Evolutionary conservation across 257 asterid genomes (phyloP), one percentile per base, ranked within the genome.

Genomic region (Solanum dulcamara): DNA sequence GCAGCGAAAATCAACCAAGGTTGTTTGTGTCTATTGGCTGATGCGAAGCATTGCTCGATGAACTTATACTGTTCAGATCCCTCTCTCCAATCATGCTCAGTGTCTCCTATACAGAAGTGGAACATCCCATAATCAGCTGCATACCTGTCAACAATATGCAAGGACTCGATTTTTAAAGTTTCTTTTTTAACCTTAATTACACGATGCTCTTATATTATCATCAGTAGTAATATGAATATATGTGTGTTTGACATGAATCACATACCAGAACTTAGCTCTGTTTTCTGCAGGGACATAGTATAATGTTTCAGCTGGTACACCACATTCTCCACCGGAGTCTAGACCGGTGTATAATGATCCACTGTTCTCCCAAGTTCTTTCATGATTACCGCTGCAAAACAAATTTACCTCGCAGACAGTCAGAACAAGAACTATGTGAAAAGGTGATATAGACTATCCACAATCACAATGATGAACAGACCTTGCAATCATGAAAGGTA

Each of bases 401-500:
- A 67, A 15, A 67, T 66, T 26, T 30, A n/a, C n/a, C n/a, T n/a
- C n/a, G n/a, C n/a, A n/a, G n/a, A n/a, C n/a, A n/a, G n/a, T n/a
- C n/a, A n/a, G n/a, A n/a, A n/a, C n/a, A n/a, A n/a, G n/a, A n/a
- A n/a, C n/a, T n/a, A n/a, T n/a, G n/a, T n/a, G n/a, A n/a, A n/a
- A n/a, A n/a, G n/a, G n/a, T n/a, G n/a, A n/a, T n/a, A n/a, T n/a
- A n/a, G 57, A 7, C 11, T 32, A 44, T 72, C 7, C 10, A 32
- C 50, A 7, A 1, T 7, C 86, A 18, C 10, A 44, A 68, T 4
- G 7, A 70, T 35, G 79, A 70, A 84, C 88, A n/a, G 68, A 96
- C 98, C 98, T 96, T 20, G 94, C 96, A 17, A 93, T 90, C 99
- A 96, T 96, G 83, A 92, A 96, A 6, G 99, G 93, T 77, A 90